A percentile compares a stretch with the other conserved stretches of the same genome.
Conservation (phyloP, 805 yeast species). For the Tetrapisispora namnaoensis region DNA sequence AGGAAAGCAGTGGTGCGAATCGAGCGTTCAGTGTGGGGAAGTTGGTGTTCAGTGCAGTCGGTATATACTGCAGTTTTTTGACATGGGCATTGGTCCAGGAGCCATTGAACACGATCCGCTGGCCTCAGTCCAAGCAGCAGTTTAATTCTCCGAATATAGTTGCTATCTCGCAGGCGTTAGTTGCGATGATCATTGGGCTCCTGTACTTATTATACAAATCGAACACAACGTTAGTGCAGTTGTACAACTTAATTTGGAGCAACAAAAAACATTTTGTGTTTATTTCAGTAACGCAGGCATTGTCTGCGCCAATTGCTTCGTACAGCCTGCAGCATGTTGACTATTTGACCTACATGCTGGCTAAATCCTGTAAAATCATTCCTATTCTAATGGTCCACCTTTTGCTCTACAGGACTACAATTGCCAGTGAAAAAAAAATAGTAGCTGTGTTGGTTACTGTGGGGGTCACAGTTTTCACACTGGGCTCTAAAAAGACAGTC, state of each 20-base stretch:
- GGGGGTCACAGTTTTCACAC: slow-evolving; percentile 77
- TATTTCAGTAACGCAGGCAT: slow-evolving; percentile 64
- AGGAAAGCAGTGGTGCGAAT: background rate
- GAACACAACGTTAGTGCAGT: slow-evolving; percentile 19
- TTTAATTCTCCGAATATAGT: slow-evolving; percentile 76
- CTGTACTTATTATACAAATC: slow-evolving; percentile 39
- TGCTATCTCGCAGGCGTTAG: slow-evolving; percentile 60
- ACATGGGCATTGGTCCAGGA: slow-evolving; percentile 93
- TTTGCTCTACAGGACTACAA: slow-evolving; percentile 54
- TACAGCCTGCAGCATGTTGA: slow-evolving; percentile 74
- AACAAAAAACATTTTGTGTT: slow-evolving; percentile 33
- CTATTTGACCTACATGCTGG: slow-evolving; percentile 72
- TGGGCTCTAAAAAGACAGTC: slow-evolving; percentile 27
- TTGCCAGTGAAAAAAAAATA: slow-evolving; percentile 64
- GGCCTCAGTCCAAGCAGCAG: slow-evolving; percentile 43
- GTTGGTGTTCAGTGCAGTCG: slow-evolving; percentile 33
- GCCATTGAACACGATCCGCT: slow-evolving; percentile 66
- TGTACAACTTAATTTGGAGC: slow-evolving; percentile 28
- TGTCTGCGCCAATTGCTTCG: slow-evolving; percentile 78
- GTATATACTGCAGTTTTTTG: slow-evolving; percentile 78
- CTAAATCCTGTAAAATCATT: slow-evolving; percentile 86
- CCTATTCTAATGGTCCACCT: slow-evolving; percentile 89
- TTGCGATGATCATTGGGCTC: slow-evolving; percentile 63
- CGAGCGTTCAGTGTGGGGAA: slow-evolving; percentile 2
- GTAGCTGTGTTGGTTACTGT: slow-evolving; percentile 71